Conservation (phyloP, 2,329 filamentous ascomycete genomes). For the Dothistroma septosporum region DNA sequence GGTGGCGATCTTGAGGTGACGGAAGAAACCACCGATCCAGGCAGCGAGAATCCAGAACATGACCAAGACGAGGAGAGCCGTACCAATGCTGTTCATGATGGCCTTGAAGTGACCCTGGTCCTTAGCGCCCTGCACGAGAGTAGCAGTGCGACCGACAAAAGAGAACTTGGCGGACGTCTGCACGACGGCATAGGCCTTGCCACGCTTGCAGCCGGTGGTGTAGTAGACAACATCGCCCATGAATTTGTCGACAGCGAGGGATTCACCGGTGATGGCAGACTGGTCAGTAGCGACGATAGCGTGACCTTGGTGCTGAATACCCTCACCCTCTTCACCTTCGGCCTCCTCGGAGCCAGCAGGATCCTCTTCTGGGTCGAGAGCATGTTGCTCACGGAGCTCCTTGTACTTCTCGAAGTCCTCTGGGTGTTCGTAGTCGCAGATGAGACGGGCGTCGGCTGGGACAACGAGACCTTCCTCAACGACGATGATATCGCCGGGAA, state of each 20-base stretch:
- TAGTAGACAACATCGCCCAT: constrained; percentile 74
- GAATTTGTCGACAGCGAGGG: constrained; percentile 73
- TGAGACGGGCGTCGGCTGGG: constrained; percentile 65
- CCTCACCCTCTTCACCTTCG: constrained; percentile 55
- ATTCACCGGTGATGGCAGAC: constrained; percentile 77
- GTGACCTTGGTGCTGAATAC: constrained; percentile 59
- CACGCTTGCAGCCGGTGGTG: constrained; percentile 77
- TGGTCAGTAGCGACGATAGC: constrained; percentile 69
- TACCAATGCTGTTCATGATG: constrained; percentile 79
- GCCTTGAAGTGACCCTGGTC: constrained; percentile 77
- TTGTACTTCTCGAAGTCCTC: constrained; percentile 65
- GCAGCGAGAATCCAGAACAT: constrained; percentile 71
- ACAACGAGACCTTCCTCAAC: constrained; percentile 69
- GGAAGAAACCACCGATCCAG: constrained; percentile 78
- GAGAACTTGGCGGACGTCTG: constrained; percentile 65
- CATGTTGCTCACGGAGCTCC: constrained; percentile 55
- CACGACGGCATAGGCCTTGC: constrained; percentile 68
- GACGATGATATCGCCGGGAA: constrained; percentile 71
- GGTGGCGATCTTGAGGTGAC: constrained; percentile 60
- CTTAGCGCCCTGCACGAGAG: constrained; percentile 68
- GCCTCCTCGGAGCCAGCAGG: constrained; percentile 58
- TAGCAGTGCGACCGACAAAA: constrained; percentile 72
- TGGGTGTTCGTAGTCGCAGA: constrained; percentile 66
- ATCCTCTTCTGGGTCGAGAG: constrained; percentile 54
- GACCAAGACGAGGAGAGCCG: constrained; percentile 67